Evolutionary conservation across 345 rosid genomes (phyloP), one percentile per base, ranked within the genome.

Genomic region (Gossypioides kirkii): DNA sequence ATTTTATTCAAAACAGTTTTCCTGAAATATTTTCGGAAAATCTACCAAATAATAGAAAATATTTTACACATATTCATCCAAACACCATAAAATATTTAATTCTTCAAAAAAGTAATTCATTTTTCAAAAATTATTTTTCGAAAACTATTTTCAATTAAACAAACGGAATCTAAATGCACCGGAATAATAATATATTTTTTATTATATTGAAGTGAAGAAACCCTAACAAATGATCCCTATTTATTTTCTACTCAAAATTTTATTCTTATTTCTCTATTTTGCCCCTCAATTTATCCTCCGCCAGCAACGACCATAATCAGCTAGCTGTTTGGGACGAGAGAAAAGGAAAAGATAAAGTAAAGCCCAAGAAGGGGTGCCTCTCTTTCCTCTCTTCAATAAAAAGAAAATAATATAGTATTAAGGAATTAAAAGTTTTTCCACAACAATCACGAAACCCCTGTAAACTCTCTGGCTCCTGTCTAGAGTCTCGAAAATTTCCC

Each of bases 381-480:
- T 2, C 41, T 13, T 25, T 17, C 3, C 43, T 13, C 56, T 4
- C 9, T 25, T 1, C 11, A 26, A 26, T 12, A 49, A 8, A 45
- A 45, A 43, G 11, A 12, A 22, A 6, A 13, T 32, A 32, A 5
- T 5, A 32, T 32, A 32, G 1, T 32, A 2, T 65, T 12, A 25
- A 2, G 8, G 25, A 16, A 47, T 10, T 23, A 3, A 49, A 16
- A 11, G 9, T 16, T 8, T 18, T 7, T 53, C 46, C 47, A 11
- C 62, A 38, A 36, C 47, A 72, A 60, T 26, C 66, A 43, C 12
- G 45, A 72, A 41, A 72, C 4, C 67, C 26, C 20, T 43, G 67
- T 59, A 26, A 59, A 10, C 59, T 25, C 47, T 72, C 17, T 17
- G 28, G 10, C 53, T 25, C 53, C 14, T 10, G 26, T 12, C 62